Evolutionary conservation across 2,329 filamentous ascomycete genomes (phyloP).

Genomic region (Fusarium setosum): DNA sequence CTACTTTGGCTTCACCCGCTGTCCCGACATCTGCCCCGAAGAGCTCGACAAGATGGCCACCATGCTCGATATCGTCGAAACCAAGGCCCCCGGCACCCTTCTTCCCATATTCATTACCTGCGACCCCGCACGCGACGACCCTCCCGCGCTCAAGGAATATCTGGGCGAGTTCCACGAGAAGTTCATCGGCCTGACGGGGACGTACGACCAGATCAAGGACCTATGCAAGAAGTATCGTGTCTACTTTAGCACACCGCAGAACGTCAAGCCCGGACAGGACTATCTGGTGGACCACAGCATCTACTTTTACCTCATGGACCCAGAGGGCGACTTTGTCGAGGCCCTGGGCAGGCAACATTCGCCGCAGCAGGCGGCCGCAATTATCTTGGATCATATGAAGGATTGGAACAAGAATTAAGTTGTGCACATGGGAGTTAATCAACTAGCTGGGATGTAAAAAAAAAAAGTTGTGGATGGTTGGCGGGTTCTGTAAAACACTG

Average conservation of each 20-base stretch:
- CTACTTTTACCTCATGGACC: conserved; percentile 99
- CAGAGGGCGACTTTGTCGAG: conserved; percentile 97
- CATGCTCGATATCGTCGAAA: conserved; percentile 82
- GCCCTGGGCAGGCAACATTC: conserved; percentile 95
- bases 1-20: conserved; percentile 98
- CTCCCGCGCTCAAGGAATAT: conserved; percentile 85
- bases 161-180: conserved; percentile 89
- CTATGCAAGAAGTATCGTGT: conserved; percentile 97
- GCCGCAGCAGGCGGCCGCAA: conserved; percentile 82
- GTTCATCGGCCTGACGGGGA: conserved; percentile 90
- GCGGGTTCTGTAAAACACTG: conserved; percentile 42
- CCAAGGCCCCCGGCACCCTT: conserved; percentile 63
- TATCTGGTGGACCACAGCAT: conserved; percentile 99
- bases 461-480: conserved; percentile 30
- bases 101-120: conserved; percentile 93
- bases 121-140: conserved; percentile 91
- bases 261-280: conserved; percentile 92
- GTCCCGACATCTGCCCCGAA: conserved; percentile 98
- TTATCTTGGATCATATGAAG: conserved; percentile 88
- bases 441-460: conserved; percentile 6
- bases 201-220: conserved; percentile 92
- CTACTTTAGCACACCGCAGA: conserved; percentile 92
- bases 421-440: background rate
- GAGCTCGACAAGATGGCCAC: conserved; percentile 99
- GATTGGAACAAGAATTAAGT: conserved; percentile 56